phyloP scores from a whole-genome alignment of 2,329 filamentous ascomycete genomes.

The Polytolypa hystricis region DNA sequence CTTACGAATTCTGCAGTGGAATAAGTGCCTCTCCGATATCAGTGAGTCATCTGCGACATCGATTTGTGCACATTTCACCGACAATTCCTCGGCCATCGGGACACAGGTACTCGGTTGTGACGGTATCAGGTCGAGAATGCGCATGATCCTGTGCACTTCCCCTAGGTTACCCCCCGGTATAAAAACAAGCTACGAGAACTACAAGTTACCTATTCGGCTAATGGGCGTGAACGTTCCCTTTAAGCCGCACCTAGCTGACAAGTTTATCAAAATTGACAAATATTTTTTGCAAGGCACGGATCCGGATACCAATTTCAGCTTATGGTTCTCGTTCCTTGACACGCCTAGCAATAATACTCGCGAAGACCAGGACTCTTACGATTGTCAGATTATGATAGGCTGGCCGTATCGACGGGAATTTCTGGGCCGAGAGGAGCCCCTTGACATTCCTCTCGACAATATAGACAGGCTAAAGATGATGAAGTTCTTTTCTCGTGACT shows the following conservation, averaged over 20 bases:
- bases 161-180: background rate
- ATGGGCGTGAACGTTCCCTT: conserved; percentile 38
- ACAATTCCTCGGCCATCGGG: conserved; percentile 34
- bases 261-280: conserved; percentile 39
- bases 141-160: conserved; percentile 22
- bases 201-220: conserved; percentile 39
- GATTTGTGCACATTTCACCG: conserved; percentile 38
- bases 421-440: conserved; percentile 19
- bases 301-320: conserved; percentile 40
- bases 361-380: conserved; percentile 28
- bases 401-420: conserved; percentile 38
- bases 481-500: conserved; percentile 33
- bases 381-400: conserved; percentile 41
- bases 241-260: conserved; percentile 30
- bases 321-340: conserved; percentile 46
- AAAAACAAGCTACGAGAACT: conserved; percentile 15
- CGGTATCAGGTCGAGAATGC: conserved; percentile 37
- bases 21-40: conserved; percentile 22
- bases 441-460: conserved; percentile 32
- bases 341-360: conserved; percentile 33
- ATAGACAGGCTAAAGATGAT: conserved; percentile 33
- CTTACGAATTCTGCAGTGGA: conserved; percentile 25
- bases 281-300: conserved; percentile 46
- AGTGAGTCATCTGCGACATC: conserved; percentile 17
- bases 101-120: conserved; percentile 42